Percentiles rank a stretch among this genome's conserved stretches.
These are phyloP conservation scores for Camelina neglecta DNA, from an alignment of 345 rosid species.

Conservation along the genomic window DNA sequence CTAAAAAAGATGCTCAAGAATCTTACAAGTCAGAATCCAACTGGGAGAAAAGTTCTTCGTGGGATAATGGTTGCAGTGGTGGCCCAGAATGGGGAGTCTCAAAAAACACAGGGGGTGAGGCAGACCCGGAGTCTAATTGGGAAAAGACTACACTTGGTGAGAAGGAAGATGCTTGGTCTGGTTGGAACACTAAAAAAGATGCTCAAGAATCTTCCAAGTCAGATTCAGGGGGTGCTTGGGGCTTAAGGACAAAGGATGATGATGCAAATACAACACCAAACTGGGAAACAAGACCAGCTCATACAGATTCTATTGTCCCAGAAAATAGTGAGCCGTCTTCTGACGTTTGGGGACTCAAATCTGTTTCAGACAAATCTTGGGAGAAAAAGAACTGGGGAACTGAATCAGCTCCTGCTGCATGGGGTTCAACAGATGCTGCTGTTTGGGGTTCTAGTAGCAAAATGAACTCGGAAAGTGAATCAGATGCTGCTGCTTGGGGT, in stretches of 20 bases:
- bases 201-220: slow-evolving; percentile 39
- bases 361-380: slow-evolving; percentile 38
- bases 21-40: slow-evolving; percentile 38
- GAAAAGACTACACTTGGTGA: slow-evolving; percentile 33
- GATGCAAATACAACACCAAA: slow-evolving; percentile 34
- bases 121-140: slow-evolving; percentile 40
- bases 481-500: slow-evolving; percentile 22
- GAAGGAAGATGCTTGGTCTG: slow-evolving; percentile 39
- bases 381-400: slow-evolving; percentile 19
- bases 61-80: slow-evolving; percentile 40
- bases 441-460: slow-evolving; percentile 2
- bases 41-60: slow-evolving; percentile 53
- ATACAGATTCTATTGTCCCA: slow-evolving; percentile 14
- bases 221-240: slow-evolving; percentile 48
- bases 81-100: slow-evolving; percentile 49
- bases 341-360: slow-evolving; percentile 35
- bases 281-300: slow-evolving; percentile 44
- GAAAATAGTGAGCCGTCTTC: slow-evolving; percentile 32
- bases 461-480: slow-evolving; percentile 7
- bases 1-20: slow-evolving; percentile 31
- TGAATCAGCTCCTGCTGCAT: slow-evolving; percentile 31
- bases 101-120: slow-evolving; percentile 27
- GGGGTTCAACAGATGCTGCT: slow-evolving; percentile 25
- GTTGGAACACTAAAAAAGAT: slow-evolving; percentile 39
- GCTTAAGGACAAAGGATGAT: slow-evolving; percentile 38